Evolutionary conservation across 2,329 filamentous ascomycete species (phyloP).

Genomic region (Venturia effusa): DNA sequence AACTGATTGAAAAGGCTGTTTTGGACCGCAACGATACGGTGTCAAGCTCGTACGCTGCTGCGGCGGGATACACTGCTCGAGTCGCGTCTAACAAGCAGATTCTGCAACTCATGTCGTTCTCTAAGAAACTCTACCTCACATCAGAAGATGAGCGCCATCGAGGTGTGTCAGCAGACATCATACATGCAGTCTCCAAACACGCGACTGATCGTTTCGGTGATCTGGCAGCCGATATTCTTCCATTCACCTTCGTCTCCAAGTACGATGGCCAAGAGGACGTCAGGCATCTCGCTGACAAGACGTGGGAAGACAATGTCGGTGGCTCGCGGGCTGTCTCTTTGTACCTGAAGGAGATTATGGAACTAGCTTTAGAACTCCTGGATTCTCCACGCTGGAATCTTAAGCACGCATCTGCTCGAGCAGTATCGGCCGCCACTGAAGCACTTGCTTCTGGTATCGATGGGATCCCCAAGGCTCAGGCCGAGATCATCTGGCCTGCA

Average conservation of each 20-base stretch:
- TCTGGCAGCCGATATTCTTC: conserved; percentile 64
- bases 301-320: conserved; percentile 86
- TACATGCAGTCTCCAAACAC: conserved; percentile 72
- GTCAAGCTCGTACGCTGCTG: conserved; percentile 75
- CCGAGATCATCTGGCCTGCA: conserved; percentile 65
- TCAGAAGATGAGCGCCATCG: conserved; percentile 68
- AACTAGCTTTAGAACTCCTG: conserved; percentile 55
- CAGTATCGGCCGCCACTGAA: conserved; percentile 64
- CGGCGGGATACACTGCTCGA: conserved; percentile 74
- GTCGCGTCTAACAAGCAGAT: conserved; percentile 49
- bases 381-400: conserved; percentile 80
- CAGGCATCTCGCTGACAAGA: conserved; percentile 66
- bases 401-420: conserved; percentile 76
- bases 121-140: conserved; percentile 64
- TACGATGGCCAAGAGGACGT: conserved; percentile 78
- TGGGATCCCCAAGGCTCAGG: conserved; percentile 48
- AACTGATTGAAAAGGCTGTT: conserved; percentile 66
- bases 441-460: conserved; percentile 33
- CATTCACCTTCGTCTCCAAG: conserved; percentile 78
- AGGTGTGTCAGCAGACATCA: conserved; percentile 69
- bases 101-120: conserved; percentile 42
- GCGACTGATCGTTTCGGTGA: conserved; percentile 80
- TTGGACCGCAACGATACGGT: conserved; percentile 92
- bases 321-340: conserved; percentile 71
- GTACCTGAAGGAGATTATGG: conserved; percentile 73